phyloP scores from a whole-genome alignment of 371 early-diverging fungal genomes.

The Dinochytrium kinnereticum region DNA sequence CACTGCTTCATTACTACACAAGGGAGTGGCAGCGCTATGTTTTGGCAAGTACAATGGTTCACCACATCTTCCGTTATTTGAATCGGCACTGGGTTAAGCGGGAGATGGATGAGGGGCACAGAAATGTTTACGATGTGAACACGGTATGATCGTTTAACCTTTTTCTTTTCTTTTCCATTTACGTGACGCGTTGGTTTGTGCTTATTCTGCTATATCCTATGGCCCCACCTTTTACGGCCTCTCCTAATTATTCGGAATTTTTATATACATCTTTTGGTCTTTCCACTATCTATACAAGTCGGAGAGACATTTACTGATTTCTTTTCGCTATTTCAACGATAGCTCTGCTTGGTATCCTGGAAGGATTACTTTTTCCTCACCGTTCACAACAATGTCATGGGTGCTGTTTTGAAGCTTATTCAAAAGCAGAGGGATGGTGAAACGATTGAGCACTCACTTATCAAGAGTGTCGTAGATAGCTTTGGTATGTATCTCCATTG shows the following conservation, averaged over 20 bases:
- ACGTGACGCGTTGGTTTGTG: too few species aligned
- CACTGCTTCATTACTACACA: slow-evolving; percentile 85
- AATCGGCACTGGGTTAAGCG: slow-evolving; percentile 98
- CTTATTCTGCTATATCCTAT: too few species aligned
- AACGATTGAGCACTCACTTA: slow-evolving; percentile 81
- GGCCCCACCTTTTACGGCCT: too few species aligned
- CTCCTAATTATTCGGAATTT: too few species aligned
- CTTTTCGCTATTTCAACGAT: too few species aligned
- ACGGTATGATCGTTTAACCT: too few species aligned
- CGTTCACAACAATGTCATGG: slow-evolving; percentile 78
- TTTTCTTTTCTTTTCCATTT: too few species aligned
- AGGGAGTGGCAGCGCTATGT: slow-evolving; percentile 89
- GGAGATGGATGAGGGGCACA: slow-evolving; percentile 91
- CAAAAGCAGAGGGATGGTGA: slow-evolving; percentile 89
- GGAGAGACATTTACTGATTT: too few species aligned
- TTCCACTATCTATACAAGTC: too few species aligned
- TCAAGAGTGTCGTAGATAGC: slow-evolving; percentile 89
- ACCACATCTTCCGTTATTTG: slow-evolving; percentile 91
- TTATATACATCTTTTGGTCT: too few species aligned
- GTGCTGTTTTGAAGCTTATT: slow-evolving; percentile 82
- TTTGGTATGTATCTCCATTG: slow-evolving; percentile 72
- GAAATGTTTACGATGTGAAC: slow-evolving; percentile 90
- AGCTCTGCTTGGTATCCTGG: slow-evolving; percentile 89
- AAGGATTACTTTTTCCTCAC: slow-evolving; percentile 81
- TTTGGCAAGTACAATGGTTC: slow-evolving; percentile 78